These are phyloP conservation scores for Suhomyces chickasaworum DNA, from an alignment of 1,139 yeast genomes.

Conservation along the genomic window DNA sequence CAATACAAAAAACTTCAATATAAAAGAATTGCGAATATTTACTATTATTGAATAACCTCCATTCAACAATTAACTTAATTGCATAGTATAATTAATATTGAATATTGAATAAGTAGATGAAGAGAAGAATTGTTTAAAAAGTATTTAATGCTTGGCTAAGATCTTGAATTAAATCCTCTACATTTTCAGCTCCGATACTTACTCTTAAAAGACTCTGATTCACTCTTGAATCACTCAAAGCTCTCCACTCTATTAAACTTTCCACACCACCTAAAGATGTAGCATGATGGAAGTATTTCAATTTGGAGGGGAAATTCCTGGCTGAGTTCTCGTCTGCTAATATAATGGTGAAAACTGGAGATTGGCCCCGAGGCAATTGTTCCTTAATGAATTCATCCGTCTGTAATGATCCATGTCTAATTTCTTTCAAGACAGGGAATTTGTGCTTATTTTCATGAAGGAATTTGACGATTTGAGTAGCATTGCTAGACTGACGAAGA, in stretches of 20 bases:
- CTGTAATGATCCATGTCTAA: slow-evolving; percentile 79
- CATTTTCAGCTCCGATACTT: slow-evolving; percentile 77
- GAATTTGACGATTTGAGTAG: slow-evolving; percentile 61
- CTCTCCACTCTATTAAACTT: slow-evolving; percentile 88
- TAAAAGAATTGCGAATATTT: too few species aligned
- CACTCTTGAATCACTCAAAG: slow-evolving; percentile 64
- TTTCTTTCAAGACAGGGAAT: slow-evolving; percentile 50
- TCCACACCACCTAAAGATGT: slow-evolving; percentile 95
- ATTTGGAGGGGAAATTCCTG: slow-evolving; percentile 60
- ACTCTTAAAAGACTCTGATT: slow-evolving; percentile 63
- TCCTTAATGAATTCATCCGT: slow-evolving; percentile 58
- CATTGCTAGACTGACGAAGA: slow-evolving; percentile 62
- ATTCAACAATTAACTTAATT: too few species aligned
- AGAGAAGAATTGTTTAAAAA: not conserved
- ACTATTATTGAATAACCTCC: too few species aligned
- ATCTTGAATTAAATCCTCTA: slow-evolving; percentile 72
- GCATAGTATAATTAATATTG: not conserved
- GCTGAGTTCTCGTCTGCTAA: slow-evolving; percentile 58
- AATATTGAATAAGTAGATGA: too few species aligned
- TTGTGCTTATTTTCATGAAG: slow-evolving; percentile 50
- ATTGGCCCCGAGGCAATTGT: slow-evolving; percentile 67
- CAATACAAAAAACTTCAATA: too few species aligned
- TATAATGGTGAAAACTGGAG: slow-evolving; percentile 76
- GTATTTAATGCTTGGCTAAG: slow-evolving; percentile 26
- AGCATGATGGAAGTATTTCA: slow-evolving; percentile 81